Evolutionary conservation across 2,329 filamentous ascomycete genomes (phyloP), one percentile per base, ranked within the genome.

Genomic region (Albophoma yamanashiensis): DNA sequence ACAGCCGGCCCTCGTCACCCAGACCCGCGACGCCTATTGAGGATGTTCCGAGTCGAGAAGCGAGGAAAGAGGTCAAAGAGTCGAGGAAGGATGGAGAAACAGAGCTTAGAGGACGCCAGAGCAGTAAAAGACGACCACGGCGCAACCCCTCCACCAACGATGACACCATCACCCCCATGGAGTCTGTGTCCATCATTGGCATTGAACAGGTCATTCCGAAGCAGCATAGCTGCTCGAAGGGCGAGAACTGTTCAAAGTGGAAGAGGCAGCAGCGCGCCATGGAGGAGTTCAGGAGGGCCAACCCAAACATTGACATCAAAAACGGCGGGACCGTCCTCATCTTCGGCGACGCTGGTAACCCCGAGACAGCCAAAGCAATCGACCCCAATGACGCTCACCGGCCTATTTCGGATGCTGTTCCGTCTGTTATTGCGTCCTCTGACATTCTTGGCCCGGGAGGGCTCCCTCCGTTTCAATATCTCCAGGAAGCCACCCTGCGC

Each of bases 131-230:
- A 52, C 73, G 72, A 55, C 70, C 71, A 47, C 74, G 71, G 61
- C 74, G 73, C 64, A 75, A 73, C 60, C 67, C 71, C 9, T 72
- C 77, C 15, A 72, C 76, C 56, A 83, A 77, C 58, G 83, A 86
- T 63, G 88, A 92, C 66, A 75, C 84, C 55, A 88, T 94, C 70
- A 87, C 87, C 1, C 91, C 91, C 2, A 82, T 87, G 61, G 90
- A 96, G 71, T 93, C 91, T 1, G 87, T 94, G 4, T 96, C 91
- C 0, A 96, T 96, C 66, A 91, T 96, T 40, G 92, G 89, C 36
- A 96, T 96, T 64, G 92, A 96, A 75, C 91, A 96, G 73, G 78
- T 94, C 59, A 82, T 96, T 59, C 92, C 92, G 6, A 92, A 91
- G 75, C 84, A 88, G 20, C 92, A 96, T 74, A 82, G 82, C 60